Conservation (phyloP, 257 asterid species). For the Salvia hispanica region DNA sequence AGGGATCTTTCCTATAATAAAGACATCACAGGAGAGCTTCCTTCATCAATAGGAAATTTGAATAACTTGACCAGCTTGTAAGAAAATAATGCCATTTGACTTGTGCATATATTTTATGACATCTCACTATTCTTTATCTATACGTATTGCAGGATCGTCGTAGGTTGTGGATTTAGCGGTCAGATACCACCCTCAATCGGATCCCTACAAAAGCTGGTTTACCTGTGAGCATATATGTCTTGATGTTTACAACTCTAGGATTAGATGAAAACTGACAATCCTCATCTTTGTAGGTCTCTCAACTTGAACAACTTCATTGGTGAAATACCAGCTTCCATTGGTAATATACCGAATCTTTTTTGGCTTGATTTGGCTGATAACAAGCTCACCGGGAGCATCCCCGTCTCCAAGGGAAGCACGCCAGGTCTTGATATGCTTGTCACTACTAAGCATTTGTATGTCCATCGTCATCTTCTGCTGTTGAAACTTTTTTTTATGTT, state of each 20-base stretch:
- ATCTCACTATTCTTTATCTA: not conserved
- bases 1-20: conserved; percentile 90
- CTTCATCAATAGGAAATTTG: conserved; percentile 58
- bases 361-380: conserved; percentile 96
- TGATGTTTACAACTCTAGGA: conserved; percentile 1
- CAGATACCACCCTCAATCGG: conserved; percentile 73
- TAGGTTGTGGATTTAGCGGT: conserved; percentile 83
- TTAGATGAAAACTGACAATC: not conserved
- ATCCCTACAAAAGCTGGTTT: conserved; percentile 53
- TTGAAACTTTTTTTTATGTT: not conserved
- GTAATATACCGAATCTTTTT: conserved; percentile 50
- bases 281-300: conserved; percentile 36
- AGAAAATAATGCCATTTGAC: conserved; percentile 37
- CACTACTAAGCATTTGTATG: conserved; percentile 76
- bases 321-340: conserved; percentile 69
- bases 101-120: conserved; percentile 2
- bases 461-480: not conserved
- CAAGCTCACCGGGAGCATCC: conserved; percentile 69
- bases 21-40: conserved; percentile 69
- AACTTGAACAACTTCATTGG: conserved; percentile 73
- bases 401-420: conserved; percentile 61
- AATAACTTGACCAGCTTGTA: conserved; percentile 69
- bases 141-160: conserved; percentile 57
- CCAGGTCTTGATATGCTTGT: conserved; percentile 94
- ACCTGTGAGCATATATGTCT: conserved; percentile 57